Evolutionary conservation across 768 basidiomycete genomes (phyloP).

Genomic region (Phaffia tasmanica): DNA sequence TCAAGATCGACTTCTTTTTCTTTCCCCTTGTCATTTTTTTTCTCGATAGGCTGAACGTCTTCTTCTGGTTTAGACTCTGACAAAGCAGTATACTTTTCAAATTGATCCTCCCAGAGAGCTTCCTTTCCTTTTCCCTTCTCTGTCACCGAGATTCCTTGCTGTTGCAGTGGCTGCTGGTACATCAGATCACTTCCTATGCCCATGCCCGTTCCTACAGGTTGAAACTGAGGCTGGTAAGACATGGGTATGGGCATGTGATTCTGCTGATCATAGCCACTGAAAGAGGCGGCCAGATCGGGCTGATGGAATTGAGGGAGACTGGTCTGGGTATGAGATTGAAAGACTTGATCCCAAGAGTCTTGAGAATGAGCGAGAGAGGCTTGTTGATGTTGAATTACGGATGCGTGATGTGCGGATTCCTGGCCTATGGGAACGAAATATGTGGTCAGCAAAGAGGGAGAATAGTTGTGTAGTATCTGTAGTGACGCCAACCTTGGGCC

Average conservation of each 20-base stretch:
- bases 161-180: neutral
- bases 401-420: neutral
- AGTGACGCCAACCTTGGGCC: too few species aligned
- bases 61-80: neutral
- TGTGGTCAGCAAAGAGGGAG: too few species aligned
- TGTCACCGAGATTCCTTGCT: neutral
- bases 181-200: neutral
- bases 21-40: neutral
- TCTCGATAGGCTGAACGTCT: neutral
- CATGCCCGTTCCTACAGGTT: too few species aligned
- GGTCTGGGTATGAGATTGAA: neutral
- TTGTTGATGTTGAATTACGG: neutral
- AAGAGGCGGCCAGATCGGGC: neutral
- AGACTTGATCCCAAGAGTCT: neutral
- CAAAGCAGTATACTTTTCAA: constrained; percentile 6
- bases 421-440: too few species aligned
- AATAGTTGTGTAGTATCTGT: too few species aligned
- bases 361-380: neutral
- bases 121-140: constrained; percentile 6
- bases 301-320: neutral
- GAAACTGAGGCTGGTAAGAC: too few species aligned
- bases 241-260: too few species aligned
- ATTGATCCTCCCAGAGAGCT: constrained; percentile 4
- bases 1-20: constrained; percentile 11
- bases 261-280: too few species aligned